Evolutionary conservation across 228 moss, liverwort and hornwort species (phyloP).

Genomic region (Sphagnum magellanicum): DNA sequence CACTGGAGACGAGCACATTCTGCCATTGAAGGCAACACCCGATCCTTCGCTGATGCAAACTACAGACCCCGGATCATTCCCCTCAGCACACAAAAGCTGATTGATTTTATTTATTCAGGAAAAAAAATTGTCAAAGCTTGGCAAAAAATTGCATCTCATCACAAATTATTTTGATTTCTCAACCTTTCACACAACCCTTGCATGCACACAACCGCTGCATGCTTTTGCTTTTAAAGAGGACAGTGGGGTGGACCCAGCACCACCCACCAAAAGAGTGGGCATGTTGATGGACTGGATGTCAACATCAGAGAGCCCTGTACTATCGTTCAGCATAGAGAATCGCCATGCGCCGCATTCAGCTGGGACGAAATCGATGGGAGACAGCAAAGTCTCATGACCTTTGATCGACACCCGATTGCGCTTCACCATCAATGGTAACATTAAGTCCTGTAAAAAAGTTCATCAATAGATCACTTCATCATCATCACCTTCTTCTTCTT

Average conservation of each 20-base stretch:
- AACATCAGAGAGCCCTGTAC: slow-evolving; percentile 55
- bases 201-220: no score
- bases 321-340: slow-evolving; percentile 85
- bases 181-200: no score
- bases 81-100: no score
- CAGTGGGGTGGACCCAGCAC: slow-evolving; percentile 2
- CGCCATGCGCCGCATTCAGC: slow-evolving; percentile 85
- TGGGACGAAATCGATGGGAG: slow-evolving; percentile 82
- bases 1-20: slow-evolving; percentile 77
- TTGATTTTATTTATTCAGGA: no score
- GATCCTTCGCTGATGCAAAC: slow-evolving; percentile 77
- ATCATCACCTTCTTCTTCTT: no score
- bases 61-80: slow-evolving; percentile 2
- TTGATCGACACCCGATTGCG: slow-evolving; percentile 63
- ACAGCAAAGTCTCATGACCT: slow-evolving; percentile 60
- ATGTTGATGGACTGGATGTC: slow-evolving; percentile 43
- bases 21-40: slow-evolving; percentile 46
- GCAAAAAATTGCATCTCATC: no score
- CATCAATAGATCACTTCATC: no score
- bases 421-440: slow-evolving; percentile 82
- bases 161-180: no score
- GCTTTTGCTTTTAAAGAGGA: no score
- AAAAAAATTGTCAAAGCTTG: no score
- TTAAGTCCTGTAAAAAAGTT: slow-evolving; percentile 48
- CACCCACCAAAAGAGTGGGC: slow-evolving; percentile 68